Evolutionary conservation across 768 basidiomycete genomes (phyloP), one percentile per base, ranked within the genome.

Genomic region (Cystobasidium tubakii): DNA sequence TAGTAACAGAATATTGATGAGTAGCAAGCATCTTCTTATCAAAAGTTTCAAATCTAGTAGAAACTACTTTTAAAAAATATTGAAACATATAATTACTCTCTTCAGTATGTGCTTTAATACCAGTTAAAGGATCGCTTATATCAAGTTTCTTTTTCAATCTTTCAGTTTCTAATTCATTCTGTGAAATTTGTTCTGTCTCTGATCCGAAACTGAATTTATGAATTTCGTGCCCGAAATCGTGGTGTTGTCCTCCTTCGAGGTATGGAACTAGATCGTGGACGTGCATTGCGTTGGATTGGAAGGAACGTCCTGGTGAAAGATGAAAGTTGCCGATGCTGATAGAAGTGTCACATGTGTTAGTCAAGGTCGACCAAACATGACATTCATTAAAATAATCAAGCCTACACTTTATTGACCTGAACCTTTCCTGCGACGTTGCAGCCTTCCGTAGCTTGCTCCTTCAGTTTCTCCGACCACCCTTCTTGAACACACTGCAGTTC

Each of bases 11-110:
- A 82, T 96, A 98, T 81, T 99, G 95, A 79, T 95, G 91, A 2
- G 91, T 88, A 75, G 91, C 88, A 79, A 92, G 85, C 86, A 91
- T 77, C 77, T 88, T 85, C 34, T 88, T 89, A 74, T 89, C 86
- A 31, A 95, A 83, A n/a, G 88, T 90, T 75, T 87, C 86, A 83
- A 96, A 97, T 80, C 90, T 89, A 1, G 95, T 99, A 7, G 92
- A 92, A 46, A 99, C 96, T 55, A 99, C 95, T 82, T 99, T 99
- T 79, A 99, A 85, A 87, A 97, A 98, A 82, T 98, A 95, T 80
- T 98, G 92, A 86, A 92, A 96, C 92, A 96, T 93, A 81, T 91
- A 95, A 77, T 92, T 86, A 29, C 88, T 82, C 79, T 90, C 89
- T 76, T 82, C 83, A 0, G 92, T 92, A 71, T 85, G 82, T 29